phyloP scores from a whole-genome alignment of 371 early-diverging fungal genomes.

The Nematocida homosporus region DNA sequence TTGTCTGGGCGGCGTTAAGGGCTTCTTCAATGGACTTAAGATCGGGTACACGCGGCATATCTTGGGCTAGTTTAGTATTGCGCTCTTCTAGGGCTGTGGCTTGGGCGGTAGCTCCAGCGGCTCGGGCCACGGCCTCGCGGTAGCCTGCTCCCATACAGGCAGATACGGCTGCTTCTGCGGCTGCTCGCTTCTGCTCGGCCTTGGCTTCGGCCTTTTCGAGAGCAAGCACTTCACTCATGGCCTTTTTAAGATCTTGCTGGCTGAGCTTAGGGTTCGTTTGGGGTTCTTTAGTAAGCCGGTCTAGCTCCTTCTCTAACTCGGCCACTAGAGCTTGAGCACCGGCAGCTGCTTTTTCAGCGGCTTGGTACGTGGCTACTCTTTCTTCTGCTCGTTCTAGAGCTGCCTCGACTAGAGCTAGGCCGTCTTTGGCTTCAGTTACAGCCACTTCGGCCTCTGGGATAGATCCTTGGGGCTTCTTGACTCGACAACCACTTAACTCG shows the following conservation, averaged over 20 bases:
- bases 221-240: slow-evolving; percentile 31
- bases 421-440: slow-evolving; percentile 20
- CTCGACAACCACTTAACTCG: slow-evolving; percentile 52
- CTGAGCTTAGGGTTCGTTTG: slow-evolving; percentile 72
- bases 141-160: slow-evolving; percentile 6
- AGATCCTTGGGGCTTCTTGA: slow-evolving; percentile 68
- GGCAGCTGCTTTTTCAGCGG: not conserved
- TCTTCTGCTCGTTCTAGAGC: slow-evolving; percentile 15
- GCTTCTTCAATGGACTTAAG: not conserved
- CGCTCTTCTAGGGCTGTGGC: slow-evolving; percentile 29
- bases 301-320: slow-evolving; percentile 71
- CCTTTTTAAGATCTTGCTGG: slow-evolving; percentile 69
- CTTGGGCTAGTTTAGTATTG: slow-evolving; percentile 11
- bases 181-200: not conserved
- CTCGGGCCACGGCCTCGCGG: not conserved
- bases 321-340: slow-evolving; percentile 65
- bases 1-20: not conserved
- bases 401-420: slow-evolving; percentile 9
- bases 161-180: not conserved
- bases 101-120: slow-evolving; percentile 11
- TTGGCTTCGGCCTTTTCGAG: slow-evolving; percentile 5
- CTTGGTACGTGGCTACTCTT: not conserved
- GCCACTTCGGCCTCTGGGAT: slow-evolving; percentile 68
- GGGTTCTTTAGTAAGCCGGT: slow-evolving; percentile 71
- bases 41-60: not conserved